Base-by-base conservation (phyloP, 2,329 filamentous ascomycete genomes). In the Didymella lethalis region DNA sequence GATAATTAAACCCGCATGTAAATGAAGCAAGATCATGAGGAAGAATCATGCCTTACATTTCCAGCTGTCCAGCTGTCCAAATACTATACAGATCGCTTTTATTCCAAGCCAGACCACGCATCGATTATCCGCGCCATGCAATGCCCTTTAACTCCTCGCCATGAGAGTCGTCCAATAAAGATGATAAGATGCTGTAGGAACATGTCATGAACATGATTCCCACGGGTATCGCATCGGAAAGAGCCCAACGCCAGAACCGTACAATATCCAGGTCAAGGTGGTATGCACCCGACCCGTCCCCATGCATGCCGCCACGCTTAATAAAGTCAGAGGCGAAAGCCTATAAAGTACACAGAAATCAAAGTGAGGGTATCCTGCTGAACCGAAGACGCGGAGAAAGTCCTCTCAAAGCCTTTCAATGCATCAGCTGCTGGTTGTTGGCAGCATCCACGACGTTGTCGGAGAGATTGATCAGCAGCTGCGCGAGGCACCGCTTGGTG, bases 401-500 rank as follows among this genome's bases (percentile, higher is more conserved):
- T 25, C 40, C n/a, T 14, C 32, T n/a, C 16, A 36, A 14, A n/a
- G 32, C 32, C 32, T n/a, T 29, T 53, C 51, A 76, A 51, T 77
- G 75, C 59, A 77, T 71, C 26, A 76, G 66, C 44, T 72, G 70
- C 58, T 77, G 75, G 59, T 77, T 77, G 59, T 73, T 75, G 20
- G 70, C 63, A 20, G 73, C 67, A 59, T 87, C 85, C 59, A 86
- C 88, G 59, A 93, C 90, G 66, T 91, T 94, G 78, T 98, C 95
- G 10, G 92, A 96, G 54, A 99, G 86, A 75, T 98, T 98, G 80
- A 98, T 96, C 60, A 98, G 85, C 8, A 99, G 88, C 79, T 98
- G 95, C n/a, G 93, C 92, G 32, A 99, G 88, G 78, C 95, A 99
- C 59, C 95, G 90, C 83, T 99, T 99, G 0, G 95, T 99, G 1